These are phyloP conservation scores for Hamamelis virginiana DNA, from an alignment of 164 flowering plant species.

Conservation along the genomic window DNA sequence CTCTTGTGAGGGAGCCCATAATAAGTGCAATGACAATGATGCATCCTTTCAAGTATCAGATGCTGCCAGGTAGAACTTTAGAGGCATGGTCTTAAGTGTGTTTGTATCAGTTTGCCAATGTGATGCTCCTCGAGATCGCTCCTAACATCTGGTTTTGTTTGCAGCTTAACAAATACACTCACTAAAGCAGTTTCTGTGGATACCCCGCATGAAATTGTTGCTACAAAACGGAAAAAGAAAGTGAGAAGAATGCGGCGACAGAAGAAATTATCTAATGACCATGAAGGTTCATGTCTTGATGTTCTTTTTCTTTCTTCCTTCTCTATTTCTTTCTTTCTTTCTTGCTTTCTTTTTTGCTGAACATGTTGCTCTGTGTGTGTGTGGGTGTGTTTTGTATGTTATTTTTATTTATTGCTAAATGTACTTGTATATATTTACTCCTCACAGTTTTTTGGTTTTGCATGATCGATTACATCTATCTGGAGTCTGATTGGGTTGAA, in stretches of 20 bases:
- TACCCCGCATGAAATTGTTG: neutral
- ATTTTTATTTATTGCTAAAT: neutral
- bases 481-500: neutral
- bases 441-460: neutral
- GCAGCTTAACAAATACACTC: conserved; percentile 26
- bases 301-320: neutral
- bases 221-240: conserved; percentile 48
- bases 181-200: conserved; percentile 22
- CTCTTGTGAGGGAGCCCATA: neutral
- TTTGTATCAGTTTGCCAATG: conserved; percentile 4
- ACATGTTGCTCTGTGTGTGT: neutral
- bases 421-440: neutral
- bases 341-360: neutral
- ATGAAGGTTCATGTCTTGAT: conserved; percentile 23
- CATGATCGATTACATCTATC: neutral
- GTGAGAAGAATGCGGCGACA: conserved; percentile 28
- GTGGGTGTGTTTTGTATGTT: neutral
- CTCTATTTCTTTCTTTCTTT: no score
- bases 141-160: conserved; percentile 3
- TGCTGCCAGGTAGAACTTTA: conserved; percentile 13
- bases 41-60: neutral
- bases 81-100: conserved; percentile 1
- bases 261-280: conserved; percentile 21
- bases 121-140: no score
- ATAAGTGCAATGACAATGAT: neutral